Conservation (phyloP, 495 filamentous ascomycete genomes). For the Neurospora sp. region DNA sequence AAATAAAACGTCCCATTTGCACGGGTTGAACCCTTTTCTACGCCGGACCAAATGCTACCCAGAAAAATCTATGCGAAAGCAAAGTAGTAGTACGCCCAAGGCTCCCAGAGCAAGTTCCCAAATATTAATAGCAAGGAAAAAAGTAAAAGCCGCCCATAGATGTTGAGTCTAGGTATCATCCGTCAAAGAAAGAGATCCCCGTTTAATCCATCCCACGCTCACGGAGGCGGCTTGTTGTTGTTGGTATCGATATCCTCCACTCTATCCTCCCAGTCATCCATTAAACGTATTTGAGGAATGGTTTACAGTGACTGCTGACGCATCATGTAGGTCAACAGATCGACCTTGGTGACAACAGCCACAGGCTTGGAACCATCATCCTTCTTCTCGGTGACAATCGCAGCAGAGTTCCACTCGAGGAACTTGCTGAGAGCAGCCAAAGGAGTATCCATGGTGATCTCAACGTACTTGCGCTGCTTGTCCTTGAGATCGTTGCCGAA, state of each 20-base stretch:
- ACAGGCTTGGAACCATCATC: conserved; percentile 54
- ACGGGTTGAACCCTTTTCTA: conserved; percentile 17
- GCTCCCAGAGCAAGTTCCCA: neutral
- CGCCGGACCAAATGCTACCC: neutral
- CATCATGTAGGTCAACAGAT: conserved; percentile 86
- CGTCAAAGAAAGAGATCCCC: neutral
- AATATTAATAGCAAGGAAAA: neutral
- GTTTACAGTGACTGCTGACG: conserved; percentile 41
- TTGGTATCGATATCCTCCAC: neutral
- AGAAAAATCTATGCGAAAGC: conserved; percentile 4
- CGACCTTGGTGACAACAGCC: conserved; percentile 93
- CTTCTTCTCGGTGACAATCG: conserved; percentile 71
- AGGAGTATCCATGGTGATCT: conserved; percentile 87
- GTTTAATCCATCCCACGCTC: neutral
- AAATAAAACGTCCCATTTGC: conserved; percentile 10
- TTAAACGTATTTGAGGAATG: neutral
- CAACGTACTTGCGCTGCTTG: conserved; percentile 65
- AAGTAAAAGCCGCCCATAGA: conserved; percentile 7
- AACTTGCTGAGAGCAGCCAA: conserved; percentile 76
- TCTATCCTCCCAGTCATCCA: neutral
- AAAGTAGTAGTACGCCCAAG: neutral
- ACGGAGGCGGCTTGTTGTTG: neutral
- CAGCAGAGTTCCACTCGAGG: conserved; percentile 96
- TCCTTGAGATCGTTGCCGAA: conserved; percentile 38
- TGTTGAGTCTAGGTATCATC: conserved; percentile 15